Evolutionary conservation across 2,329 filamentous ascomycete species (phyloP), one percentile per base, ranked within the genome.

Genomic region (Podosphaera leucotricha): DNA sequence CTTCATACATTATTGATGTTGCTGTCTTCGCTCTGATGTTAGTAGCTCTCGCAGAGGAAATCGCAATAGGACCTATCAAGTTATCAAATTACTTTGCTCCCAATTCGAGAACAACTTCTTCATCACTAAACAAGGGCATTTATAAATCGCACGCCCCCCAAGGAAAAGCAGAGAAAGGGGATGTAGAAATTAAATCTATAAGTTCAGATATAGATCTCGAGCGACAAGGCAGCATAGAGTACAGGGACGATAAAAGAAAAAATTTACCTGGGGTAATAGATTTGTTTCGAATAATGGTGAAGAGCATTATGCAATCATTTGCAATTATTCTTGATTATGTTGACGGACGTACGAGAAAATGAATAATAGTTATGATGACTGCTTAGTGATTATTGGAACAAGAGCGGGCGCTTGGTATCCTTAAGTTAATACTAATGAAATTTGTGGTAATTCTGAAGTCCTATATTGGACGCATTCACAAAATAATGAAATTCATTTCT

Each of bases 1-100:
- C 66, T 28, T 75, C 71, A 54, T 78, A 74, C 55, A 60, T 77
- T 36, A 63, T 74, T 13, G 74, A 78, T 53, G 72, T 77, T 0
- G 73, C 68, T 3, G 69, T 76, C 15, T 62, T 70, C 1, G 72
- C 74, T 0, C 61, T 77, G 15, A 57, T 77, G 51, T 61, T 78
- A 3, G 72, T 77, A 5, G 72, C 72, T 1, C 63, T 68, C 43
- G 55, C 62, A 6, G 73, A 77, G 54, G 70, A 70, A 53, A 66
- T 66, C 55, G 68, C 66, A 50, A 38, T 19, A 38, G 20, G 20
- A 15, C 37, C 37, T 18, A 15, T 38, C 20, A 16, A 33, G 28
- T 13, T 33, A n/a, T 33, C 28, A 7, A 33, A 33, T 11, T 7
- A 33, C 6, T 33, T 7, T 33, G 13, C 28, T 13, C 15, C 28